Base-by-base conservation (phyloP, 108 stramenopile genomes). In the Phaeodactylum tricornutum region DNA sequence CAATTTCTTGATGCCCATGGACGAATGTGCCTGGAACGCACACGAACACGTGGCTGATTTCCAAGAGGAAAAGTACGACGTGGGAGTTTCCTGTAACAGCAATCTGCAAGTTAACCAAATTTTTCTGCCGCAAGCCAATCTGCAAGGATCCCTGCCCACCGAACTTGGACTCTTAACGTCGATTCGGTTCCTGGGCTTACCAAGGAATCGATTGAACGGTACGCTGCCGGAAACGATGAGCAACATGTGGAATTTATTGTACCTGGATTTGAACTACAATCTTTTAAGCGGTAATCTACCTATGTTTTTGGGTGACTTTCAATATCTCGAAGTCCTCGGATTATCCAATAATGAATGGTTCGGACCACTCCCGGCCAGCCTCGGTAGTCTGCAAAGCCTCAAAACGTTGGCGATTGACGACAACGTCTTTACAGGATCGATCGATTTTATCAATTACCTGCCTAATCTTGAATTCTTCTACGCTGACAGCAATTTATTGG, bases 201-300 rank as follows among this genome's bases (percentile, higher is more conserved):
- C 52, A 16, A 26, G 58, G 12, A 75, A 75, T 43, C 12, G 29
- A 2, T 16, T 75, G 19, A 24, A 31, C 0, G 61, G 69, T 14
- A 48, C 43, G 3, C 51, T 75, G 17, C 74, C 74, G 24, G 9
- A 16, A 21, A 29, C 53, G 16, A 27, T 65, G 7, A 1, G n/a
- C 21, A 16, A 27, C 7, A 21, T 57, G 31, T 32, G 2, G 29
- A 21, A 47, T 9, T 36, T 82, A 36, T 51, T 53, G 9, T 61
- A 66, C 23, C 21, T 82, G 49, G 55, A 62, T 19, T 31, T 82
- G 20, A 47, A 65, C 9, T 39, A 43, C 47, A 82, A 82, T 50
- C 17, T 21, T 12, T 40, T 82, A 14, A 37, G 36, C 0, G 75
- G 70, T 22, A 57, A 31, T n/a, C 60, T 77, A 9, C 50, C 51